Percentiles rank a stretch among this genome's conserved stretches.
These are phyloP conservation scores for Talaromyces proteolyticus DNA, from an alignment of 495 filamentous ascomycete species.

Conservation along the genomic window DNA sequence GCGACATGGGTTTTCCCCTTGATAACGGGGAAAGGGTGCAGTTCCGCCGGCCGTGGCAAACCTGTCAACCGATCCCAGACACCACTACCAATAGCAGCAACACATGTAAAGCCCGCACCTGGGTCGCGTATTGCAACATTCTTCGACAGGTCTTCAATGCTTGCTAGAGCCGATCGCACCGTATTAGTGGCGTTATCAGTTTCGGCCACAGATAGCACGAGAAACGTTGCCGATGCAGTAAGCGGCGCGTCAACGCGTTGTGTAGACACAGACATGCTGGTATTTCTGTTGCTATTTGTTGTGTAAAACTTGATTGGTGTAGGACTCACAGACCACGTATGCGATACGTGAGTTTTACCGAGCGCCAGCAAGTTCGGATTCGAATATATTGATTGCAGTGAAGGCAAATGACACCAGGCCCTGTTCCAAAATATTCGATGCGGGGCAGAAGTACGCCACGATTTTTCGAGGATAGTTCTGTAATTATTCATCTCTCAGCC, in stretches of 20 bases:
- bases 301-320: too few species aligned
- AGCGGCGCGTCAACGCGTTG: conserved; percentile 38
- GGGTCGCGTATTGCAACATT: conserved; percentile 50
- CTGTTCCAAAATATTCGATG: too few species aligned
- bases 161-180: conserved; percentile 38
- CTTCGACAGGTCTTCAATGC: conserved; percentile 41
- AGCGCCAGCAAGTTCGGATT: too few species aligned
- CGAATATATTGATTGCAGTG: too few species aligned
- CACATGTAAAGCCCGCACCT: conserved; percentile 41
- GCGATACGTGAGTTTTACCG: too few species aligned
- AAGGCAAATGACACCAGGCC: too few species aligned
- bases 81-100: conserved; percentile 46
- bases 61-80: conserved; percentile 42
- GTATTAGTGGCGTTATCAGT: conserved; percentile 26
- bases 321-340: too few species aligned
- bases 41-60: conserved; percentile 41
- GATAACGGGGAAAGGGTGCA: conserved; percentile 44
- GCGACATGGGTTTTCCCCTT: conserved; percentile 40
- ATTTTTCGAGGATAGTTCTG: too few species aligned
- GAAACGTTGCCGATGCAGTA: conserved; percentile 45
- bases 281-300: too few species aligned
- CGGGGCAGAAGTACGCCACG: too few species aligned
- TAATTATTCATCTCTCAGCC: too few species aligned
- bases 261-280: too few species aligned
- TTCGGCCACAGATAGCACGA: conserved; percentile 36